Conservation (phyloP, 176 grass and related monocot species). For the Tuctoria greenei region DNA sequence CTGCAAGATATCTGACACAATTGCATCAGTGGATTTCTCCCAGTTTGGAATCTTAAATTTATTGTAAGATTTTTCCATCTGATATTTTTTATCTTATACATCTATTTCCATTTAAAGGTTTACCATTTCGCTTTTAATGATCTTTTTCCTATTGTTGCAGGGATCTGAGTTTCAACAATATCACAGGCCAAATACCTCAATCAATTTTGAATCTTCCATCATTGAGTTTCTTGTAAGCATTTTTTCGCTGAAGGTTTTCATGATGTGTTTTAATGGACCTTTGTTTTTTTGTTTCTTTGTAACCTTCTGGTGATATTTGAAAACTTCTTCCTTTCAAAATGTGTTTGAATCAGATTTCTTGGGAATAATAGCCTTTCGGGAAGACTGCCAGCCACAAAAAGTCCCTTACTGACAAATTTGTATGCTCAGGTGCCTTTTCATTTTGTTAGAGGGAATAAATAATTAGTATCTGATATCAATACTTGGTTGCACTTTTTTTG, state of each 20-base stretch:
- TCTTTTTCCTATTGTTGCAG: slow-evolving; percentile 32
- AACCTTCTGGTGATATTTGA: slow-evolving; percentile 7
- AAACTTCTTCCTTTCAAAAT: slow-evolving; percentile 23
- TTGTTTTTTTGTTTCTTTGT: slow-evolving; percentile 12
- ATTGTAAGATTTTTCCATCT: slow-evolving; percentile 43
- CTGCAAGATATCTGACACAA: slow-evolving; percentile 63
- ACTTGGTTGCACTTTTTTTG: slow-evolving; percentile 7
- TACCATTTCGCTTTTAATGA: slow-evolving; percentile 31
- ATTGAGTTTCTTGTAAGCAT: slow-evolving; percentile 58
- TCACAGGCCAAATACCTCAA: slow-evolving; percentile 64
- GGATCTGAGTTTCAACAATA: slow-evolving; percentile 94
- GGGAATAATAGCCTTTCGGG: slow-evolving; percentile 79
- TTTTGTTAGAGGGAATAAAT: background rate
- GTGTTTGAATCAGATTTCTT: slow-evolving; percentile 65
- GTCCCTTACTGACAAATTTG: slow-evolving; percentile 46
- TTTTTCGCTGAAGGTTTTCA: slow-evolving; percentile 9
- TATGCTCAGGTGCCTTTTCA: slow-evolving; percentile 36
- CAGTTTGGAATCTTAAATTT: slow-evolving; percentile 43
- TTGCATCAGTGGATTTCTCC: slow-evolving; percentile 59
- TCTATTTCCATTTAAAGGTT: slow-evolving; percentile 2
- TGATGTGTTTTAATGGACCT: slow-evolving; percentile 1
- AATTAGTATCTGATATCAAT: slow-evolving; percentile 5
- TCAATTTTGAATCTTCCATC: slow-evolving; percentile 60
- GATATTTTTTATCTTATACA: background rate
- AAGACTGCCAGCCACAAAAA: slow-evolving; percentile 56